phyloP scores from a whole-genome alignment of 78 protist genomes.

The Emiliania huxleyi region DNA sequence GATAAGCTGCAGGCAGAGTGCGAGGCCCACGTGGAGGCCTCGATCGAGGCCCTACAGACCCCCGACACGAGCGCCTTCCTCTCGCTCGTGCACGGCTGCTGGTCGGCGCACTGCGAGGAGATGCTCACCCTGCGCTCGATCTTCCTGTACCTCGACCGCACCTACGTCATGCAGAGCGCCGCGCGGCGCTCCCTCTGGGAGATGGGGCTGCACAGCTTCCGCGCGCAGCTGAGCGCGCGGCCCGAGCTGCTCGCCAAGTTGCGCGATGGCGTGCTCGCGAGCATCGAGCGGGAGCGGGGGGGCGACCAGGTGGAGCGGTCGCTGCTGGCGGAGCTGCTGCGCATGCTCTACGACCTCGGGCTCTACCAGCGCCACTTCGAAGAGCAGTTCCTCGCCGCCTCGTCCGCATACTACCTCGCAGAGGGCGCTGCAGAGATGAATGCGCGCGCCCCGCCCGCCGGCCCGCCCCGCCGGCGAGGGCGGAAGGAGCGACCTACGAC shows the following conservation, averaged over 20 bases:
- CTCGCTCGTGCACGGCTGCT: neutral
- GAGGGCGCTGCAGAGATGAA: conserved; percentile 33
- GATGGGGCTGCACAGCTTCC: conserved; percentile 74
- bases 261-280: neutral
- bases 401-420: conserved; percentile 56
- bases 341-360: conserved; percentile 54
- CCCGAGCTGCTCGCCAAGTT: neutral
- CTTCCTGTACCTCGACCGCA: conserved; percentile 83
- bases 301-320: conserved; percentile 63
- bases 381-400: conserved; percentile 55
- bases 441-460: too few relatives aligned
- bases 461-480: too few relatives aligned
- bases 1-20: conserved; percentile 1
- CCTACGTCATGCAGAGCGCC: conserved; percentile 63
- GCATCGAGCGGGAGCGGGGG: conserved; percentile 67
- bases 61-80: conserved; percentile 28
- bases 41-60: neutral
- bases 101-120: conserved; percentile 38
- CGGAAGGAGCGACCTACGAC: too few relatives aligned
- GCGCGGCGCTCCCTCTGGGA: conserved; percentile 45
- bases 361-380: conserved; percentile 57
- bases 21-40: conserved; percentile 26
- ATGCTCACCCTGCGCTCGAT: conserved; percentile 65
- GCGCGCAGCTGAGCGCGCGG: conserved; percentile 12
- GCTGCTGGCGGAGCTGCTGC: conserved; percentile 46